These are phyloP conservation scores for Boletales sp. DNA, from an alignment of 768 basidiomycete genomes.

Conservation along the genomic window DNA sequence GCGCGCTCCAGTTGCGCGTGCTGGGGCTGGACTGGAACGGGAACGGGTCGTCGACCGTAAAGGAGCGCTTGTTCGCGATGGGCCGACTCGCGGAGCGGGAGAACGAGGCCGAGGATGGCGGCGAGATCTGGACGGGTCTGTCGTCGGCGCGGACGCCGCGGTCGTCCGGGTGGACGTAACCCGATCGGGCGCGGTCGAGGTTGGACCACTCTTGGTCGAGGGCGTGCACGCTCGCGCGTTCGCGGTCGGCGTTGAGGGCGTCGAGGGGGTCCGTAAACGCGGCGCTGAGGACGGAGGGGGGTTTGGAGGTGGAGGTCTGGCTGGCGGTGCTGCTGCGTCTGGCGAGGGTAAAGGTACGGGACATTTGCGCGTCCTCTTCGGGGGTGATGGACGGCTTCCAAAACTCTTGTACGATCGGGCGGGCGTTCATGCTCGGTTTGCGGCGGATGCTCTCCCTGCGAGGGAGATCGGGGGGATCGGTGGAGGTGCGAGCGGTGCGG, in stretches of 20 bases:
- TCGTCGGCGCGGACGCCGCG: constrained; percentile 13
- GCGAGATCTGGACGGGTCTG: constrained; percentile 9
- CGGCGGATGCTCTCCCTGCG: constrained; percentile 28
- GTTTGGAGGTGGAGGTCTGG: constrained; percentile 45
- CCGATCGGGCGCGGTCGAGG: constrained; percentile 18
- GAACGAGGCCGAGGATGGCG: too few species aligned
- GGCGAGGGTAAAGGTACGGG: constrained; percentile 41
- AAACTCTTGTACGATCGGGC: constrained; percentile 39
- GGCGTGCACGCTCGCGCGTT: constrained; percentile 22
- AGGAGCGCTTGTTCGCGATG: constrained; percentile 27
- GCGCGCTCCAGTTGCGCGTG: constrained; percentile 17
- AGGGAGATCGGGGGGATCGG: constrained; percentile 19
- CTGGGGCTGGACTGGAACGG: constrained; percentile 20
- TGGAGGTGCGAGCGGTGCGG: constrained; percentile 17
- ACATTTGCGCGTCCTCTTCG: constrained; percentile 40
- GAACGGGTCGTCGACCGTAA: constrained; percentile 25
- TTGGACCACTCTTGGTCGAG: constrained; percentile 29
- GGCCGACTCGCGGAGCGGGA: constrained; percentile 31
- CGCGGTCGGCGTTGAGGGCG: constrained; percentile 21
- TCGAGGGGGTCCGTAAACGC: constrained; percentile 30
- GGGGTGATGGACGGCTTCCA: constrained; percentile 49
- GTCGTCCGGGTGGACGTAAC: constrained; percentile 20
- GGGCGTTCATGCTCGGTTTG: constrained; percentile 33
- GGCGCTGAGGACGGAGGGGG: constrained; percentile 38
- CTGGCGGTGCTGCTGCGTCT: constrained; percentile 49